Evolutionary conservation across 352 stramenopile species (phyloP).

Genomic region (Phytopythium montanum): DNA sequence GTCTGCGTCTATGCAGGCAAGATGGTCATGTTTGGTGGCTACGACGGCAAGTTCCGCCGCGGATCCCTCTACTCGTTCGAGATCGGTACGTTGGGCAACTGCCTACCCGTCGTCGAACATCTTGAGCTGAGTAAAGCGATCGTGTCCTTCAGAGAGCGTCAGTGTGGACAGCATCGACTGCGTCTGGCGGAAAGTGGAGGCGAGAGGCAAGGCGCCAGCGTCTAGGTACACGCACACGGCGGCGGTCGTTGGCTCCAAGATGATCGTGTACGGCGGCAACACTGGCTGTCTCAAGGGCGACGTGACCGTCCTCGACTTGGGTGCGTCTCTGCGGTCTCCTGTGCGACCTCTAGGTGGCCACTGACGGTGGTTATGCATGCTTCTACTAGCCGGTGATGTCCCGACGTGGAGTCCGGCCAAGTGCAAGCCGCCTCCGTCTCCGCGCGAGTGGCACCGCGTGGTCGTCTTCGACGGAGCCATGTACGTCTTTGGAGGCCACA

Average conservation of each 20-base stretch:
- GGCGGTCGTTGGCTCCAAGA: constrained; percentile 38
- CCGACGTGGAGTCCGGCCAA: constrained; percentile 47
- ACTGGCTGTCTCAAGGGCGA: constrained; percentile 60
- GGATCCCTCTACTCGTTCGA: constrained; percentile 42
- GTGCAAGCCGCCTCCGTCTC: constrained; percentile 29
- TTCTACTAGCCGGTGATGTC: constrained; percentile 21
- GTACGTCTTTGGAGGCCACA: constrained; percentile 57
- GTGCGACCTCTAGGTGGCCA: not conserved
- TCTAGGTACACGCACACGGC: constrained; percentile 53
- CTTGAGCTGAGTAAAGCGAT: constrained; percentile 3
- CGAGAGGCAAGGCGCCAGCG: constrained; percentile 28
- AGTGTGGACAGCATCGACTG: constrained; percentile 31
- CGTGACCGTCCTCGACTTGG: constrained; percentile 44
- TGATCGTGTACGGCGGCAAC: constrained; percentile 56
- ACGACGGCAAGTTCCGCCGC: constrained; percentile 52
- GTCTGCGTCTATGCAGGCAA: constrained; percentile 37
- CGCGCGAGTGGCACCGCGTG: constrained; percentile 51
- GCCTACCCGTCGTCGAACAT: not conserved
- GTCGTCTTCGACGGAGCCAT: constrained; percentile 36
- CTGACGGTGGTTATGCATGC: not conserved
- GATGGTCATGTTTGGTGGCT: constrained; percentile 69
- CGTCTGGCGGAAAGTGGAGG: constrained; percentile 35
- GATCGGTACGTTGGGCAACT: constrained; percentile 21
- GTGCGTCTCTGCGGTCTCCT: constrained; percentile 7
- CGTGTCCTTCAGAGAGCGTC: constrained; percentile 18